Percentiles rank a stretch among this genome's conserved stretches.
Conservation (phyloP, 1,284 basidiomycete genomes). For the Ustilago esculenta region DNA sequence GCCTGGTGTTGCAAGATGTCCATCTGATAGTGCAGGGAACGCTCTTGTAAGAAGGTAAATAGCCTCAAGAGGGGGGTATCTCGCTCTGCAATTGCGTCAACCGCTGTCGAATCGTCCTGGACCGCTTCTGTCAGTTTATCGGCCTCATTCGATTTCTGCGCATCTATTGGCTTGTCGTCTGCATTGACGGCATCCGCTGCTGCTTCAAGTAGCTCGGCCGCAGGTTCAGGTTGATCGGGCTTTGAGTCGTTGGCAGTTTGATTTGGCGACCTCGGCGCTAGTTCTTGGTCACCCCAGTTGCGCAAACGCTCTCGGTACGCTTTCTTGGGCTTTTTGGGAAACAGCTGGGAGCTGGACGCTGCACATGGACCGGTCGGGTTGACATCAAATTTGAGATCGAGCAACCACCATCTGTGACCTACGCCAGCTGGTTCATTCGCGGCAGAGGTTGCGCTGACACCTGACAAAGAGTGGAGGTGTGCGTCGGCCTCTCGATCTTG, state of each 20-base stretch:
- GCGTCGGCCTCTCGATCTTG: constrained; percentile 6
- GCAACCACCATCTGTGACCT: constrained; percentile 61
- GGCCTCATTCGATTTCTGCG: neutral
- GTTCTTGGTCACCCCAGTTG: constrained; percentile 50
- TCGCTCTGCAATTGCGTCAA: constrained; percentile 2
- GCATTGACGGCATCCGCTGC: constrained; percentile 7
- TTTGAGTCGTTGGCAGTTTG: constrained; percentile 8
- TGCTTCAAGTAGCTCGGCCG: constrained; percentile 7
- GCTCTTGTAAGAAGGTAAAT: constrained; percentile 57
- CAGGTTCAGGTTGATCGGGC: neutral
- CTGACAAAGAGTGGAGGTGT: constrained; percentile 64
- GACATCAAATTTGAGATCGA: constrained; percentile 59
- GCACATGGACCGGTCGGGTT: constrained; percentile 45
- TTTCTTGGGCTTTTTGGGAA: constrained; percentile 50
- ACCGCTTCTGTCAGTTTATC: neutral
- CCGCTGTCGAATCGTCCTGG: neutral
- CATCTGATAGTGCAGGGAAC: constrained; percentile 61
- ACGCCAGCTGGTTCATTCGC: constrained; percentile 69
- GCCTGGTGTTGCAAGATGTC: constrained; percentile 62
- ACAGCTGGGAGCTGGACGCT: constrained; percentile 19
- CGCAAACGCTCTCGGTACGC: constrained; percentile 44
- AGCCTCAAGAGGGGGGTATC: constrained; percentile 50
- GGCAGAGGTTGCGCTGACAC: constrained; percentile 52
- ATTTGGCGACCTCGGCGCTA: constrained; percentile 28
- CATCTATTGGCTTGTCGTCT: neutral